Base-by-base conservation (phyloP, 169 alveolate species). In the Hepatocystis sp. region DNA sequence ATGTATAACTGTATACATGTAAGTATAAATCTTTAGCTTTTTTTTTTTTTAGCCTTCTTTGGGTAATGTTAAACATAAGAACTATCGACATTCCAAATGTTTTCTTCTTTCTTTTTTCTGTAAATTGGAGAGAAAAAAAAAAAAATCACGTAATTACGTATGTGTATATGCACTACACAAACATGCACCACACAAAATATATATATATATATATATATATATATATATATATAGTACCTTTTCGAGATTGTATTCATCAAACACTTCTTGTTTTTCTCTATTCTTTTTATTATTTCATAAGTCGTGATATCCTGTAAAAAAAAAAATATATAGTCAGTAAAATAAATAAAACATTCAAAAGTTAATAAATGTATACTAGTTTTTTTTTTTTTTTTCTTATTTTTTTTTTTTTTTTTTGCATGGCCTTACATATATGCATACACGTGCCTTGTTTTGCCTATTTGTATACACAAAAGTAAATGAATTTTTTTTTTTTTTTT, bases 51-150 rank as follows among this genome's bases (percentile, higher is more conserved):
- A 64, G 27, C 1, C 47, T 71, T 27, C 15, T 47, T 52, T 17
- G 4, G 28, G 52, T 68, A 55, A 23, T 34, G 40, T 55, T 47
- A 11, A 46, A 51, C 66, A 40, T 78, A 60, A 4, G 89, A 32
- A 61, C 34, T 78, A 36, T 19, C 34, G 8, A 32, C 55, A 40
- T 78, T 63, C 89, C 89, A 78, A 17, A 78, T 78, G 67, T 49
- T 78, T 10, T 78, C 89, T 60, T 78, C 89, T 28, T 78, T 78
- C 67, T 78, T 78, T 17, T 49, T 61, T 46, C 89, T 78, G 51
- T 44, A 60, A 46, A 32, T 10, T 19, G 84, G 39, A 13, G 10
- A 40, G 25, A 4, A 28, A 51, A 21, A 60, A 25, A 39, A 34
- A 46, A 36, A 36, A 36, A 36, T 7, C 47, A 7, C 5, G 10